A percentile compares a stretch with the other conserved stretches of the same genome.
These are phyloP conservation scores for Penicillium turbatum DNA, from an alignment of 495 filamentous ascomycete genomes.

Conservation along the genomic window DNA sequence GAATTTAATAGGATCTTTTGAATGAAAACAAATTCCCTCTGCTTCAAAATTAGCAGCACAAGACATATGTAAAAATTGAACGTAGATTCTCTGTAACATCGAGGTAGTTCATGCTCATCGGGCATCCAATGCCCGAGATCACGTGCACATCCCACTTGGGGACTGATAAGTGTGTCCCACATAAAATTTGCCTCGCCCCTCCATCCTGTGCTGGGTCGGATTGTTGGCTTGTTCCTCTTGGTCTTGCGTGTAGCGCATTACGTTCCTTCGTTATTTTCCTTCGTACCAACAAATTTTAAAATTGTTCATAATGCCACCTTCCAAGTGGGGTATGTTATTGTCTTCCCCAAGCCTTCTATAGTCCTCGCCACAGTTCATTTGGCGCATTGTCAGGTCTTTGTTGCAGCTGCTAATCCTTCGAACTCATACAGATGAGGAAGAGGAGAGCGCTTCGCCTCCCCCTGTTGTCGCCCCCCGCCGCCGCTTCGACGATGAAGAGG, in stretches of 20 bases:
- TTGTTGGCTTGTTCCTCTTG: conserved; percentile 17
- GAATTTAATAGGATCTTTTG: conserved; percentile 32
- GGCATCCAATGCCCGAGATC: conserved; percentile 21
- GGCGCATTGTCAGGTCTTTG: not conserved
- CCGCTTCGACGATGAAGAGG: conserved; percentile 89
- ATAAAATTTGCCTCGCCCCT: conserved; percentile 33
- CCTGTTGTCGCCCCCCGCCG: conserved; percentile 55
- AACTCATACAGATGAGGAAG: conserved; percentile 58
- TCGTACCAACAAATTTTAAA: conserved; percentile 10
- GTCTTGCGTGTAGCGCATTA: conserved; percentile 18
- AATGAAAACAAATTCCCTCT: conserved; percentile 20
- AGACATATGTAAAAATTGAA: not conserved
- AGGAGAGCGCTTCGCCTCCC: conserved; percentile 61
- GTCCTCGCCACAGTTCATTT: not conserved
- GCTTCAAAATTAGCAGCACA: not conserved
- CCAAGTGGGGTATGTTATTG: conserved; percentile 48
- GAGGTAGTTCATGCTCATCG: conserved; percentile 13
- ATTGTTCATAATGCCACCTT: conserved; percentile 41
- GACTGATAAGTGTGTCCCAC: conserved; percentile 29
- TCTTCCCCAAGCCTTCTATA: conserved; percentile 10
- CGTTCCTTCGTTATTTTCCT: conserved; percentile 7
- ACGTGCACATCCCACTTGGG: conserved; percentile 23
- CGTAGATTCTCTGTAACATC: not conserved
- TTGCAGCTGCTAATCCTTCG: conserved; percentile 12
- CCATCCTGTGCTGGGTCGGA: conserved; percentile 23